phyloP scores from a whole-genome alignment of 2,329 filamentous ascomycete species.

The Catunica adiposa region DNA sequence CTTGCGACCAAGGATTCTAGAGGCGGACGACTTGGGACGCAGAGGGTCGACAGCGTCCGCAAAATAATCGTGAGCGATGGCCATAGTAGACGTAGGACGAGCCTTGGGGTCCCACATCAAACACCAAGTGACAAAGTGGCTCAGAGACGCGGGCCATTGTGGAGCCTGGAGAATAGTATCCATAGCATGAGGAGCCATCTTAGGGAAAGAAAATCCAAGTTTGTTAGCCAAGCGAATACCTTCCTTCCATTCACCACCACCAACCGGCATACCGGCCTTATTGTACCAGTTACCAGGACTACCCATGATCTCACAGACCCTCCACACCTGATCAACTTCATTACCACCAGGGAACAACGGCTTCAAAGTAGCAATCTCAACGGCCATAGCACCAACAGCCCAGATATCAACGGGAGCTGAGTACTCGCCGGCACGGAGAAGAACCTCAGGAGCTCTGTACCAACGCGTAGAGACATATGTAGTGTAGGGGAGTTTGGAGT shows the following conservation, averaged over 20 bases:
- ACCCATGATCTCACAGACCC: conserved; percentile 97
- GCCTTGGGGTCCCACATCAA: conserved; percentile 95
- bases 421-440: conserved; percentile 87
- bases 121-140: conserved; percentile 94
- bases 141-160: conserved; percentile 78
- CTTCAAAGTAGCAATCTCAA: conserved; percentile 91
- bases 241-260: conserved; percentile 94
- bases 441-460: conserved; percentile 92
- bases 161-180: conserved; percentile 81
- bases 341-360: conserved; percentile 94
- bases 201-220: conserved; percentile 95
- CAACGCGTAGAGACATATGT: conserved; percentile 97
- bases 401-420: conserved; percentile 97
- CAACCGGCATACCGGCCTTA: conserved; percentile 71
- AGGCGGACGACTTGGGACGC: conserved; percentile 76
- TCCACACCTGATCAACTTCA: conserved; percentile 97
- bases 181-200: conserved; percentile 96
- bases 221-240: conserved; percentile 85
- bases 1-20: conserved; percentile 73
- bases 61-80: conserved; percentile 92
- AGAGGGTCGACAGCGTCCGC: conserved; percentile 80
- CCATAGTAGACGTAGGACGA: conserved; percentile 80
- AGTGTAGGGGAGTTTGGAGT: conserved; percentile 90
- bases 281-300: conserved; percentile 97
- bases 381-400: conserved; percentile 96